These are phyloP conservation scores for Excoecaria agallocha DNA, from an alignment of 345 rosid genomes.

Conservation along the genomic window DNA sequence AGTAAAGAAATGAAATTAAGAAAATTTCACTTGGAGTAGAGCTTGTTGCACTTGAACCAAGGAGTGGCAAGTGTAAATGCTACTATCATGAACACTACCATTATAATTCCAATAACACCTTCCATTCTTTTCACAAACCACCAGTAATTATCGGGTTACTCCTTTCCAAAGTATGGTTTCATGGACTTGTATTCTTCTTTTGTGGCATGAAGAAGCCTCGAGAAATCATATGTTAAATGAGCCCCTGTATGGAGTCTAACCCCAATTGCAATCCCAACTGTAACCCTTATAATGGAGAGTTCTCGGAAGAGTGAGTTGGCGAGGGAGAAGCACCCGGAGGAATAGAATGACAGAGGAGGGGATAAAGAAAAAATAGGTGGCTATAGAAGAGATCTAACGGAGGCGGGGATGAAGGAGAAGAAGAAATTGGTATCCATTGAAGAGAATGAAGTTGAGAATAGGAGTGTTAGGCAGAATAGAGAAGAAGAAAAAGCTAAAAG, in stretches of 20 bases:
- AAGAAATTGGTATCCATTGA: too few relatives aligned
- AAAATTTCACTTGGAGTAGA: too few relatives aligned
- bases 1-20: not conserved
- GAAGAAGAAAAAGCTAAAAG: too few relatives aligned
- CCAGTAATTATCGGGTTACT: constrained; percentile 62
- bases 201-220: constrained; percentile 53
- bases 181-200: constrained; percentile 58
- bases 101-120: constrained; percentile 68
- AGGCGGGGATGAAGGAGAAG: too few relatives aligned
- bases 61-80: constrained; percentile 85
- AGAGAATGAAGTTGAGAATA: too few relatives aligned
- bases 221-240: constrained; percentile 80
- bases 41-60: constrained; percentile 77
- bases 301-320: too few relatives aligned
- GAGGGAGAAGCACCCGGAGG: too few relatives aligned
- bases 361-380: too few relatives aligned
- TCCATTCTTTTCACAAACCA: constrained; percentile 76
- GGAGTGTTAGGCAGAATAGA: too few relatives aligned
- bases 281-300: too few relatives aligned
- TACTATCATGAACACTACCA: constrained; percentile 74
- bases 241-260: constrained; percentile 64
- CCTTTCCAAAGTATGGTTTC: constrained; percentile 55
- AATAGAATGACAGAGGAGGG: too few relatives aligned
- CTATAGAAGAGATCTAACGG: too few relatives aligned
- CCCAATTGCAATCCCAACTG: constrained; percentile 60